Evolutionary conservation across 441 rosid genomes (phyloP).

Genomic region (Breynia disticha): DNA sequence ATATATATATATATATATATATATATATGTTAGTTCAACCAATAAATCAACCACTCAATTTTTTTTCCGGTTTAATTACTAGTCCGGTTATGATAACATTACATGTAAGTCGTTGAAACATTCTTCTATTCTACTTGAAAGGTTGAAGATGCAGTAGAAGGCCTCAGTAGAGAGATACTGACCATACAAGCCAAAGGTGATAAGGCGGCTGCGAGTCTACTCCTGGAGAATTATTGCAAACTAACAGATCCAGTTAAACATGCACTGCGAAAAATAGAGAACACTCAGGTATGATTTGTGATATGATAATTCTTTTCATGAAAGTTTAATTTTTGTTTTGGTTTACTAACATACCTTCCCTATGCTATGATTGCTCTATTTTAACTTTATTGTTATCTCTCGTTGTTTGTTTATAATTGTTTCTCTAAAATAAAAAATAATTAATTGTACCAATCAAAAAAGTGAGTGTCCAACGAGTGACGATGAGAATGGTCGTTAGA

Average conservation of each 20-base stretch:
- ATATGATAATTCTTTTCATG: constrained; percentile 6
- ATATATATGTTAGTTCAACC: too few relatives aligned
- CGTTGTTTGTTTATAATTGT: too few relatives aligned
- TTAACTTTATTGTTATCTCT: not conserved
- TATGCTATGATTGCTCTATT: too few relatives aligned
- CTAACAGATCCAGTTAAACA: constrained; percentile 54
- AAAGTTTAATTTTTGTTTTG: not conserved
- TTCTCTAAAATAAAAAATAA: too few relatives aligned
- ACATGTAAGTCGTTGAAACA: constrained; percentile 5
- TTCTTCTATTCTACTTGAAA: constrained; percentile 19
- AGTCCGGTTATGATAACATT: not conserved
- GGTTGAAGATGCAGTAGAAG: constrained; percentile 79
- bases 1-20: too few relatives aligned
- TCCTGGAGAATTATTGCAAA: constrained; percentile 50
- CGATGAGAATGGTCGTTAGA: too few relatives aligned
- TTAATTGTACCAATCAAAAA: too few relatives aligned
- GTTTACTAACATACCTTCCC: too few relatives aligned
- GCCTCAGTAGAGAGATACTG: constrained; percentile 73
- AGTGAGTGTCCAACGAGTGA: too few relatives aligned
- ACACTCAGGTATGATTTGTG: constrained; percentile 37
- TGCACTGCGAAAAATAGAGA: constrained; percentile 58
- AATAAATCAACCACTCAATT: too few relatives aligned
- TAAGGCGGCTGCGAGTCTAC: constrained; percentile 60
- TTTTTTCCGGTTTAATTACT: too few relatives aligned
- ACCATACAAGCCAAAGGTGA: constrained; percentile 88